A percentile compares a stretch with the other conserved stretches of the same genome.
These are phyloP conservation scores for Leccinum boreale DNA, from an alignment of 768 basidiomycete genomes.

Conservation along the genomic window DNA sequence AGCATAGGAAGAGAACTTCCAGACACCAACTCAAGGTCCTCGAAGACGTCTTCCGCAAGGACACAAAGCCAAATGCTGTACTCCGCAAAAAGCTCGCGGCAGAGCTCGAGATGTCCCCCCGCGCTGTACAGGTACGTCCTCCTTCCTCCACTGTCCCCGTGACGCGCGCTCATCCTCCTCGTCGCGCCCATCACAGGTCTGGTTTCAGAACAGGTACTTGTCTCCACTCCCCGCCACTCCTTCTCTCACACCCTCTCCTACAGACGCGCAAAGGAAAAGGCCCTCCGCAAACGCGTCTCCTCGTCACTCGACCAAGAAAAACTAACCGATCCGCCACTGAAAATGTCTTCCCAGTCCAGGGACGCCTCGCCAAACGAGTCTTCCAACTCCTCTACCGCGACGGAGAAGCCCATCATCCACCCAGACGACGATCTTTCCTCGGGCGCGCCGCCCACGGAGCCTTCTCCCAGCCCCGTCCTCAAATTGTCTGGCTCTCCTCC, in stretches of 20 bases:
- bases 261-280: slow-evolving; percentile 86
- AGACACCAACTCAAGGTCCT: slow-evolving; percentile 85
- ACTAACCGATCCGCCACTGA: background rate
- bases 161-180: slow-evolving; percentile 18
- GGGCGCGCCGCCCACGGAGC: slow-evolving; percentile 1
- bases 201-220: slow-evolving; percentile 83
- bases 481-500: slow-evolving; percentile 24
- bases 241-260: slow-evolving; percentile 9
- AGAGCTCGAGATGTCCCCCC: slow-evolving; percentile 86
- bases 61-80: slow-evolving; percentile 87
- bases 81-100: slow-evolving; percentile 76
- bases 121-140: slow-evolving; percentile 85
- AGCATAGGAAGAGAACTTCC: slow-evolving; percentile 89
- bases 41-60: slow-evolving; percentile 80
- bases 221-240: slow-evolving; percentile 4
- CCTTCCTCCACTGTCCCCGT: background rate
- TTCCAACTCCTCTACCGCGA: slow-evolving; percentile 35
- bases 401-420: slow-evolving; percentile 35
- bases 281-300: slow-evolving; percentile 49
- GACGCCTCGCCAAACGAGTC: slow-evolving; percentile 31
- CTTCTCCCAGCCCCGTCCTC: slow-evolving; percentile 12
- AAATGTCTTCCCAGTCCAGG: slow-evolving; percentile 12
- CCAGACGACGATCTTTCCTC: slow-evolving; percentile 13
- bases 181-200: slow-evolving; percentile 54
- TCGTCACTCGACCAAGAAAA: slow-evolving; percentile 19